Base-by-base conservation (phyloP, 2,329 filamentous ascomycete species). In the Ploettnerulaceae sp. region DNA sequence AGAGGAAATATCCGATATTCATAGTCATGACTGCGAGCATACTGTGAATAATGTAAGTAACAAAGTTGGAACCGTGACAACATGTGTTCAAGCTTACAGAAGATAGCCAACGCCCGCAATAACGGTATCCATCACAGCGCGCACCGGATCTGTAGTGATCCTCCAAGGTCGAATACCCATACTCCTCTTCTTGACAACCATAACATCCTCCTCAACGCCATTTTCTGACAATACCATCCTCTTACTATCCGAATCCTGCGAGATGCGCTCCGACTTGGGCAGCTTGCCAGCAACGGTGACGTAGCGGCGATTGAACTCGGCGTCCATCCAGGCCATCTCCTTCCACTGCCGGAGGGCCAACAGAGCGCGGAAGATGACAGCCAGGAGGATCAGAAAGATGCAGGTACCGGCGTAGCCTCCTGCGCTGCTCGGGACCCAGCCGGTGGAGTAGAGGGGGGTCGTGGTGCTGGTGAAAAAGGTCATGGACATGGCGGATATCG, bases 1-100 rank as follows among this genome's bases (percentile, higher is more conserved):
- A 89, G 45, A 89, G 67, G 64, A 91, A 91, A 64, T 93, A 93
- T 9, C 87, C 88, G 12, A 91, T 77, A 58, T 93, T 93, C 71
- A 88, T 80, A 1, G 86, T 90, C 88, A 93, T 95, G 62, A 94
- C 85, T 11, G 86, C 87, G 69, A 95, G 70, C 89, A 95, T 95
- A 49, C 89, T 95, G 57, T 14, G 8, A 15, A 8, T 42, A 42
- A 49, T 55, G 43, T 7, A 28, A 58, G 54, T 18, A 47, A 51
- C 25, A 25, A 20, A 36, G 22, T 20, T 29, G 21, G 51, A 8
- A 17, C 31, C 32, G 31, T 9, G 21, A 32, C 7, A 42, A 28
- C 26, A 24, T 12, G 34, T 17, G 32, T n/a, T 5, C 36, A 4
- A 25, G 81, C 87, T 76, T 70, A 95, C 89, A 95, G 79, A 24